Base-by-base conservation (phyloP, 441 rosid genomes). In the Syzygium malaccense region DNA sequence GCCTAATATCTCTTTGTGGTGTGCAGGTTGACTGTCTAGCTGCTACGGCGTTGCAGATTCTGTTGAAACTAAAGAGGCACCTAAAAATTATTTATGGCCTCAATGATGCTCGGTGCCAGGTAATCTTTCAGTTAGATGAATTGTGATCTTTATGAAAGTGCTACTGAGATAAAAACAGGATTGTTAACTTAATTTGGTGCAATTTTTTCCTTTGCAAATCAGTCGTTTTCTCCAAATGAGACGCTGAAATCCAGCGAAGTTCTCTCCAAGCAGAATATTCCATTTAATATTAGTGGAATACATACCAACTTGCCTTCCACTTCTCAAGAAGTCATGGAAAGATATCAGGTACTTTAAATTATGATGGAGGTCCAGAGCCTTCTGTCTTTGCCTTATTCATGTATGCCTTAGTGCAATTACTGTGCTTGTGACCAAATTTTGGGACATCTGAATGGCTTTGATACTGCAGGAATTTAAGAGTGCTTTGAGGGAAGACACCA, bases 21-120 rank as follows among this genome's bases (percentile, higher is more conserved):
- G 71, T 91, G 86, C 94, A 98, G 99, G 94, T 91, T 87, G 98
- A 96, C 58, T 95, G 96, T 88, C 91, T 97, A 80, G 92, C 95
- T 54, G 99, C 99, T 80, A 92, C 92, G n/a, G 96, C 99, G 68
- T 89, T 96, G 93, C 98, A 95, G 93, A 98, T 98, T 91, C 99
- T 98, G 89, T 89, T 96, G 95, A 97, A 93, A 95, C 97, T 98
- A 64, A 97, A 97, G 92, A 95, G 99, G 91, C 95, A 96, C 93
- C 92, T 98, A 79, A 98, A 98, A 91, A 94, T 96, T 89, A 94
- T 95, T 19, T 97, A 95, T 90, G 93, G 98, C 92, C 92, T 96
- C 90, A 94, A 96, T 87, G 98, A 98, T 93, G 95, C 97, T n/a
- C 98, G 98, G 55, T 98, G 99, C 94, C 99, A 96, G 98, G 99